Base-by-base conservation (phyloP, 257 asterid genomes). In the Penstemon barbatus region DNA sequence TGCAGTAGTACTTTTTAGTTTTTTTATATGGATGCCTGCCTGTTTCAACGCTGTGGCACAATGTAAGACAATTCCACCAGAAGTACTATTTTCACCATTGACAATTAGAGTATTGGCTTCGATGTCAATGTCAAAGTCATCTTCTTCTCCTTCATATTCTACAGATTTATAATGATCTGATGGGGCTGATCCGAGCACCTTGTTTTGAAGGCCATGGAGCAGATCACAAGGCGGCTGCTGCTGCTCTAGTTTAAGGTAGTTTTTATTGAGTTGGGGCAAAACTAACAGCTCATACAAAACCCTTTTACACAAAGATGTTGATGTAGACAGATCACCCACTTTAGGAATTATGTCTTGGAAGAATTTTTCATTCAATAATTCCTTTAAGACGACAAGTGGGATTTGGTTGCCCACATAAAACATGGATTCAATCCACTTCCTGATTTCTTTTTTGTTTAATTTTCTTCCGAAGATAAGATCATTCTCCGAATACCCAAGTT, bases 351-450 rank as follows among this genome's bases (percentile, higher is more conserved):
- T 25, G 33, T 25, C 7, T 9, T 7, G 37, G 69, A 76, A 76
- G n/a, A 46, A 72, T 0, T 6, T 37, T 10, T 49, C 48, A 7
- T 69, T 69, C 71, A 62, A 64, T 0, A 77, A 3, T 50, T 63
- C 64, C 10, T 46, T 57, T 3, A 77, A 63, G 4, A 72, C 81
- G 6, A 72, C 57, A 0, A 68, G 3, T 0, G 81, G 81, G 7
- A 72, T 68, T 15, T 77, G 78, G 52, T 77, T 77, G 2, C 81
- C 75, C 0, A 53, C 69, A 3, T 48, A 53, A n/a, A 72, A 62
- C 56, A 72, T 55, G 9, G 81, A 69, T 49, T 57, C 18, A 0
- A 68, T 65, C 77, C 77, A 77, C 49, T 3, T 50, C 11, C 61
- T 33, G 33, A 15, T 40, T 3, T 57, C 58, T 6, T 18, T 18